phyloP scores from a whole-genome alignment of 176 grass and related monocot genomes.

The Themeda triandra region DNA sequence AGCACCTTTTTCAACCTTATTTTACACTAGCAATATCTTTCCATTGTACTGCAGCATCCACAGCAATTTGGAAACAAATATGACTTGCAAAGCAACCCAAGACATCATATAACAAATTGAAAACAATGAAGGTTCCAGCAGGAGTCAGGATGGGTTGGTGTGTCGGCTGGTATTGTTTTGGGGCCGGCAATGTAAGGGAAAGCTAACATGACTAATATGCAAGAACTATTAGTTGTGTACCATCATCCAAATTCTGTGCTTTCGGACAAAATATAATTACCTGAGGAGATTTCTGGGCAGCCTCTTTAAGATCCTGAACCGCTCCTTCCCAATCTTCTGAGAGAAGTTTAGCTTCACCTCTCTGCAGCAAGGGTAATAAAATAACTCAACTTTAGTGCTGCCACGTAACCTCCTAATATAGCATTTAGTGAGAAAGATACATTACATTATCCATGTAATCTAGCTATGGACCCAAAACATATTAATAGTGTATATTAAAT shows the following conservation, averaged over 20 bases:
- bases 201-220: background rate
- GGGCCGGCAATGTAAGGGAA: background rate
- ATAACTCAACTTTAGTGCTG: background rate
- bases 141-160: background rate
- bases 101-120: background rate
- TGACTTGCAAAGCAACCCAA: background rate
- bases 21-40: background rate
- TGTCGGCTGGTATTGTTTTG: background rate
- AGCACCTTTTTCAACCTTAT: background rate
- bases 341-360: conserved; percentile 96
- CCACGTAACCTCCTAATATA: background rate
- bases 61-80: background rate
- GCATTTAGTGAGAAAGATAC: background rate
- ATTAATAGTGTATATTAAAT: background rate
- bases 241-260: background rate
- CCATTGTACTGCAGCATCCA: background rate
- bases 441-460: background rate
- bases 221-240: background rate
- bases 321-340: conserved; percentile 94
- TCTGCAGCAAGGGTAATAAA: conserved; percentile 42
- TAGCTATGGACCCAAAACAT: background rate
- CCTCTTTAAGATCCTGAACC: conserved; percentile 83
- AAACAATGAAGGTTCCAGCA: background rate
- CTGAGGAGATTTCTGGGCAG: conserved; percentile 92
- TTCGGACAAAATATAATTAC: conserved; percentile 11